Conservation (phyloP, 805 yeast genomes). For the Vanderwaltozyma polyspora region DNA sequence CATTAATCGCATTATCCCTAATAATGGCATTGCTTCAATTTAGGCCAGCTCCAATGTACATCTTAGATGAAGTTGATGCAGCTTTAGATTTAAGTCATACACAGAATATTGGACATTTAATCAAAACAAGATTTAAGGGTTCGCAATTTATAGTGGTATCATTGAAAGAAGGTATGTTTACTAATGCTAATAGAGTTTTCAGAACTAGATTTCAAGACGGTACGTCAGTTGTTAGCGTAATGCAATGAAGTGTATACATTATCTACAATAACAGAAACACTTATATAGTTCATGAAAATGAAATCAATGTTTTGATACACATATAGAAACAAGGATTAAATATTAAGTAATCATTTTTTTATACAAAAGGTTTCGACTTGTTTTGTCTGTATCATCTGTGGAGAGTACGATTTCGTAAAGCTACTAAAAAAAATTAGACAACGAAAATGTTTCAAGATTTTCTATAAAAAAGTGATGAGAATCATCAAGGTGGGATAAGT, state of each 20-base stretch:
- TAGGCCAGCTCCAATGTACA: constrained; percentile 98
- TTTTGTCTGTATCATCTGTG: too few relatives aligned
- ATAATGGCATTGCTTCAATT: constrained; percentile 86
- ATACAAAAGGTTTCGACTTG: too few relatives aligned
- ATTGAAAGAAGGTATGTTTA: constrained; percentile 95
- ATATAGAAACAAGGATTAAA: too few relatives aligned
- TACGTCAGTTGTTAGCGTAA: constrained; percentile 76
- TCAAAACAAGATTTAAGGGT: constrained; percentile 88
- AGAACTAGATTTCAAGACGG: constrained; percentile 94
- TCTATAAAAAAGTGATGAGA: too few relatives aligned
- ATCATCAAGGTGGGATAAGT: too few relatives aligned
- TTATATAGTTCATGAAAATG: too few relatives aligned
- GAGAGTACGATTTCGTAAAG: too few relatives aligned
- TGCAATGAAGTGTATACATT: constrained; percentile 30
- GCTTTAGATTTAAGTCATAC: constrained; percentile 95
- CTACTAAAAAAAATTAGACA: too few relatives aligned
- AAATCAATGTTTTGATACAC: too few relatives aligned
- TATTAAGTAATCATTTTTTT: too few relatives aligned
- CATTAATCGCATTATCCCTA: constrained; percentile 82
- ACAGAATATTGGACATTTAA: constrained; percentile 92
- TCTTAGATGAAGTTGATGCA: constrained; percentile 95
- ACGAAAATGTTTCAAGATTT: too few relatives aligned
- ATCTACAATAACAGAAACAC: too few relatives aligned
- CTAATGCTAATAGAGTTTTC: constrained; percentile 90
- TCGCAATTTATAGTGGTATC: constrained; percentile 95